Percentiles rank a stretch among this genome's conserved stretches.
Conservation (phyloP, 73 alveolate genomes). For the Paramecium sexaurelia region DNA sequence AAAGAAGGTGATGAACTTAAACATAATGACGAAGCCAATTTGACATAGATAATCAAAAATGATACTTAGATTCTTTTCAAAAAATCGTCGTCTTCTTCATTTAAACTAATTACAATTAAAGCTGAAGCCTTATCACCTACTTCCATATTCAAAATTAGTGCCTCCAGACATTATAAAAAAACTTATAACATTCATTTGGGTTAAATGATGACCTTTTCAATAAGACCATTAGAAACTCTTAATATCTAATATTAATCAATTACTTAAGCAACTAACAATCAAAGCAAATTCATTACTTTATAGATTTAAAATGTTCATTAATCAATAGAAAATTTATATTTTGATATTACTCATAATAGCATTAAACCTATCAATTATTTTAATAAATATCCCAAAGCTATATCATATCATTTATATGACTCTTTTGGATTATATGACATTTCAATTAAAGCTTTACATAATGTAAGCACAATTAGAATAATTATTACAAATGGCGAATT, state of each 20-base stretch:
- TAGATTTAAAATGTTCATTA: not conserved
- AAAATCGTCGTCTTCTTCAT: not conserved
- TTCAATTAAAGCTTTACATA: not conserved
- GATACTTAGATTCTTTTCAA: not conserved
- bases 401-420: not conserved
- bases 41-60: not conserved
- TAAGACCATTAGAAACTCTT: not conserved
- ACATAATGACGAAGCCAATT: conserved; percentile 37
- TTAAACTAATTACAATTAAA: not conserved
- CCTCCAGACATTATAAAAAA: not conserved
- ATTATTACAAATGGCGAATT: not conserved
- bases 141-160: not conserved
- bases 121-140: not conserved
- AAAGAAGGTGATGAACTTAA: not conserved
- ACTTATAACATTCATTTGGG: not conserved
- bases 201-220: not conserved
- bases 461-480: not conserved
- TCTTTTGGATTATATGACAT: not conserved
- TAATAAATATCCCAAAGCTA: not conserved
- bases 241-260: not conserved
- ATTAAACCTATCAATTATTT: not conserved
- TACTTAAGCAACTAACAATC: not conserved
- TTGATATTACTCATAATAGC: not conserved
- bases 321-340: not conserved
- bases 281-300: not conserved